These are phyloP conservation scores for Plasmodium falciparum DNA, from an alignment of 169 alveolate species.

Conservation along the genomic window DNA sequence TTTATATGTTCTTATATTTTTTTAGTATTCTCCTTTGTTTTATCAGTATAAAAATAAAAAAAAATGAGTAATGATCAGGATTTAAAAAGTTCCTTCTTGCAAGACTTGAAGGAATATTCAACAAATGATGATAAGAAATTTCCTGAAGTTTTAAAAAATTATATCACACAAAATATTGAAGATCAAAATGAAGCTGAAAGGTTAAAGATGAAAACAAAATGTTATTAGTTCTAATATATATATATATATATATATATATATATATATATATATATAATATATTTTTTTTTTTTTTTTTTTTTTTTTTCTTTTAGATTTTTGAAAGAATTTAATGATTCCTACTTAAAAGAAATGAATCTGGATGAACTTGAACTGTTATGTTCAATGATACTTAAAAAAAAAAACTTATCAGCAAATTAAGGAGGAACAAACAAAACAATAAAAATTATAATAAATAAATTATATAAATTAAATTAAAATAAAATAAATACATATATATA, in stretches of 20 bases:
- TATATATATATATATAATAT: neutral
- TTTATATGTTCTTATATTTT: neutral
- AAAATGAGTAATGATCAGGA: constrained; percentile 57
- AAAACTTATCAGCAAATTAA: constrained; percentile 19
- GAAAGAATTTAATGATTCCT: constrained; percentile 51
- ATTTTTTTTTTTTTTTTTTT: neutral
- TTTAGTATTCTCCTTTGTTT: no score
- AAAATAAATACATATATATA: neutral
- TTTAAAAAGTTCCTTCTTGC: constrained; percentile 28
- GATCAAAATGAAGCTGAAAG: constrained; percentile 28
- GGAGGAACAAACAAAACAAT: neutral
- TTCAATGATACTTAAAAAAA: constrained; percentile 44
- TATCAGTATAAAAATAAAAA: neutral
- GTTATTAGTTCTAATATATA: neutral
- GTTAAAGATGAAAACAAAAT: constrained; percentile 9
- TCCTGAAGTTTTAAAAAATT: constrained; percentile 42
- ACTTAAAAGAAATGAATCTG: constrained; percentile 41
- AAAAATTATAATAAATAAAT: neutral
- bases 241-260: neutral
- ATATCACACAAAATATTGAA: constrained; percentile 25
- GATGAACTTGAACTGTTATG: constrained; percentile 63
- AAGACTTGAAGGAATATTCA: constrained; percentile 37
- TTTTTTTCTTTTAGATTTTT: constrained; percentile 16
- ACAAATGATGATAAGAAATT: constrained; percentile 48
- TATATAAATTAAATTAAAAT: neutral